Evolutionary conservation across 2,329 filamentous ascomycete genomes (phyloP), one percentile per base, ranked within the genome.

Genomic region (Teratosphaeria zuluensis): DNA sequence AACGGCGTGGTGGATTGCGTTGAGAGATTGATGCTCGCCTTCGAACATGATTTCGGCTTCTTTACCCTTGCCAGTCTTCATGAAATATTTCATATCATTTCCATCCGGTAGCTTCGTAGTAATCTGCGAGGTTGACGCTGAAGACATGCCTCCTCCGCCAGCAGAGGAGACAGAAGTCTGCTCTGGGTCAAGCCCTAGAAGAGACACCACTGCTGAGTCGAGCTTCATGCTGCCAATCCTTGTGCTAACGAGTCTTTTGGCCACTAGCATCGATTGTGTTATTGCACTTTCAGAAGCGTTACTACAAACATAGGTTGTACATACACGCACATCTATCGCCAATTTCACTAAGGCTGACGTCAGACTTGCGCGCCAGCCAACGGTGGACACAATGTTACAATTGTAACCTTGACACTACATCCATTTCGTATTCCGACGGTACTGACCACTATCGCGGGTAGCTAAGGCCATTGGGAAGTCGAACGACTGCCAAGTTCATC

Each of bases 11-110:
- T 90, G 82, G 64, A 97, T 89, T 57, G 90, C 89, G 69, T 91
- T 92, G 57, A 96, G 83, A 2, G 90, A 95, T 55, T 83, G 82
- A 69, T 90, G 87, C 74, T 96, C 92, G 61, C 92, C 87, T 73
- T 77, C 75, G 68, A 92, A 91, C 88, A 92, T 92, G 38, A 79
- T 63, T 53, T 82, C 80, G 0, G 86, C 81, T 19, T 81, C 80
- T 2, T 75, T 69, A 0, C 85, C 86, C 4, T 72, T 74, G 0
- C 84, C 86, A 0, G 81, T 89, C 73, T 92, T 92, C 72, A 92
- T 81, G 70, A 92, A 92, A 67, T 81, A 91, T 21, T 77, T 74
- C 63, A 76, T 77, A 1, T 78, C 74, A 51, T 75, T 74, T 32
- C 81, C 83, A 65, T 83, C 75, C 16, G 72, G 63, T 2, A 75